Evolutionary conservation across 1,284 basidiomycete species (phyloP).

Genomic region (Mycosarcoma maydis): DNA sequence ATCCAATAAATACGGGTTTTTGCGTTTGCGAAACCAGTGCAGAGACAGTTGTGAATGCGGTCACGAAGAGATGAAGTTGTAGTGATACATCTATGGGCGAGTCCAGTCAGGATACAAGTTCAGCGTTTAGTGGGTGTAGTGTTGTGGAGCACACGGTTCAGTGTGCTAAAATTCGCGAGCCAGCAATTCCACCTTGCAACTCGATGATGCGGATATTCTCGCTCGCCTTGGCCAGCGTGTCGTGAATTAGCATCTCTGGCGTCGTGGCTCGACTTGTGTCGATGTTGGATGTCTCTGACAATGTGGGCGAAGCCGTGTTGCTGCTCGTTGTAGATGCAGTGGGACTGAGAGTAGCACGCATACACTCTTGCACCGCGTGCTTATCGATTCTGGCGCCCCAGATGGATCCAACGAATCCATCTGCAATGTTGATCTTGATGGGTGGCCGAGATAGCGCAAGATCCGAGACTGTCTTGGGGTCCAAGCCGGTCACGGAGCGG

Average conservation of each 20-base stretch:
- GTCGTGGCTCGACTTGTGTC: slow-evolving; percentile 10
- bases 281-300: slow-evolving; percentile 16
- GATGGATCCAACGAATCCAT: slow-evolving; percentile 34
- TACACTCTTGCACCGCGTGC: slow-evolving; percentile 11
- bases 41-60: no score
- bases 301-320: neutral
- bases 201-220: slow-evolving; percentile 19
- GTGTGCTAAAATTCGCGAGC: slow-evolving; percentile 11
- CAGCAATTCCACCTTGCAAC: slow-evolving; percentile 23
- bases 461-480: slow-evolving; percentile 12
- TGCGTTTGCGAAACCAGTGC: no score
- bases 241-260: slow-evolving; percentile 20
- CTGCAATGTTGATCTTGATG: slow-evolving; percentile 32
- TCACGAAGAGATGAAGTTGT: no score
- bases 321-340: neutral
- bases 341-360: slow-evolving; percentile 14
- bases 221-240: slow-evolving; percentile 13
- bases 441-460: slow-evolving; percentile 14
- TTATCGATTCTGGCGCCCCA: slow-evolving; percentile 33
- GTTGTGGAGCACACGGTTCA: no score
- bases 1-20: no score
- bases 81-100: no score
- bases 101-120: no score
- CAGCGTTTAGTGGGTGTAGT: no score
- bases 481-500: slow-evolving; percentile 16